Evolutionary conservation across 1,139 yeast species (phyloP).

Genomic region (Geotrichum cucujoidarum): DNA sequence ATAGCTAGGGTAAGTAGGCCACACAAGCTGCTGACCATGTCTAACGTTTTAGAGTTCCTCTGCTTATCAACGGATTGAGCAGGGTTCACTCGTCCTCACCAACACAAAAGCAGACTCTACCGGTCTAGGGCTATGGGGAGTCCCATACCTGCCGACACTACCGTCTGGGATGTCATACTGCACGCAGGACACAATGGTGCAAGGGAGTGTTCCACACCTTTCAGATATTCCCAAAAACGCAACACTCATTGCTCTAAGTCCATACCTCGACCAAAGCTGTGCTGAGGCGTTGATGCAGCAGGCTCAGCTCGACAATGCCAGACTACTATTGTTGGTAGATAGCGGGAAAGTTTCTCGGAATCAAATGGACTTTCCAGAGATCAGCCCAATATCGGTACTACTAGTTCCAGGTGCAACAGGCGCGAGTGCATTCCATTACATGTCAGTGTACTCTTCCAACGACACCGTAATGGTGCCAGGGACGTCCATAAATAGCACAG

Average conservation of each 20-base stretch:
- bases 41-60: constrained; percentile 5
- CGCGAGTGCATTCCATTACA: constrained; percentile 11
- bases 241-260: constrained; percentile 16
- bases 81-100: constrained; percentile 2
- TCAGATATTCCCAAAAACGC: constrained; percentile 15
- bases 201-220: constrained; percentile 5
- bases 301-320: constrained; percentile 14
- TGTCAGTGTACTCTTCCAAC: constrained; percentile 14
- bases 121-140: constrained; percentile 17
- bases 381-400: background rate
- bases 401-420: constrained; percentile 1
- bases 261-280: constrained; percentile 12
- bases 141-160: constrained; percentile 17
- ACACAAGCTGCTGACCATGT: background rate
- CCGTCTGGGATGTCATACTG: constrained; percentile 7
- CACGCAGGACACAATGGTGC: constrained; percentile 8
- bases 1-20: constrained; percentile 14
- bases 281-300: constrained; percentile 15
- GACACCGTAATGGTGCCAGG: constrained; percentile 9
- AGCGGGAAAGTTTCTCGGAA: background rate
- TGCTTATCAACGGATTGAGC: constrained; percentile 12
- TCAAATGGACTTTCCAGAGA: background rate
- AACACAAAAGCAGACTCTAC: constrained; percentile 8
- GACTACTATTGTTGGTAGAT: constrained; percentile 14
- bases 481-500: background rate